Evolutionary conservation across 2,329 filamentous ascomycete species (phyloP), one percentile per base, ranked within the genome.

Genomic region (Colletotrichum sojae): DNA sequence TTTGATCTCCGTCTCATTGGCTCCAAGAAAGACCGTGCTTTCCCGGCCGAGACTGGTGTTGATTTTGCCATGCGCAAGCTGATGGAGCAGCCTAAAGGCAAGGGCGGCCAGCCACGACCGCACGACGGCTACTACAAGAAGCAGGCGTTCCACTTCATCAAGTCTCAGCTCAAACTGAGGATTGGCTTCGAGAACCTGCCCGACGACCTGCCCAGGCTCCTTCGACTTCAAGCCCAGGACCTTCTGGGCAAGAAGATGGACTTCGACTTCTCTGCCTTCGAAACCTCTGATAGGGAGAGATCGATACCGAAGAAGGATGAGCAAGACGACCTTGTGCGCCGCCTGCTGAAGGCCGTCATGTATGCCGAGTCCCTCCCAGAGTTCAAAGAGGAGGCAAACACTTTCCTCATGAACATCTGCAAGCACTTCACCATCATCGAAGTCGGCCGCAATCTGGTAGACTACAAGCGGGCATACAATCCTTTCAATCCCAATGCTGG

Each of bases 381-480:
- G 40, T 90, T 98, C 71, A 90, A 93, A 72, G 86, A 91, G 10
- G 91, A 94, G 57, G 94, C 95, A 0, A 89, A 90, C 45, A 79
- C 88, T 5, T 92, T 99, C 71, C 84, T 98, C 25, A 85, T 90
- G 53, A 93, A 96, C 75, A 84, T 98, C 10, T 97, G 94, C 75
- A 91, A 91, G 59, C 97, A 99, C 79, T 95, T 99, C 73, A 92
- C 94, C 2, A 88, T 99, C 52, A 84, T 99, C 36, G 96, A 99
- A 79, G 86, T 99, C 25, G 95, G 95, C 9, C 90, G 91, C 67
- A 91, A 94, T n/a, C 85, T 98, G 40, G 90, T 94, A 20, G 91
- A 94, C 65, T 83, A 92, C 71, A 95, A 95, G 80, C 92, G 95
- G 73, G 89, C 85, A 64, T 89, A 85, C 67, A 93, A 91, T 71